Evolutionary conservation across 192 early-diverging fungal species (phyloP).

Genomic region (Coemansia sp.): DNA sequence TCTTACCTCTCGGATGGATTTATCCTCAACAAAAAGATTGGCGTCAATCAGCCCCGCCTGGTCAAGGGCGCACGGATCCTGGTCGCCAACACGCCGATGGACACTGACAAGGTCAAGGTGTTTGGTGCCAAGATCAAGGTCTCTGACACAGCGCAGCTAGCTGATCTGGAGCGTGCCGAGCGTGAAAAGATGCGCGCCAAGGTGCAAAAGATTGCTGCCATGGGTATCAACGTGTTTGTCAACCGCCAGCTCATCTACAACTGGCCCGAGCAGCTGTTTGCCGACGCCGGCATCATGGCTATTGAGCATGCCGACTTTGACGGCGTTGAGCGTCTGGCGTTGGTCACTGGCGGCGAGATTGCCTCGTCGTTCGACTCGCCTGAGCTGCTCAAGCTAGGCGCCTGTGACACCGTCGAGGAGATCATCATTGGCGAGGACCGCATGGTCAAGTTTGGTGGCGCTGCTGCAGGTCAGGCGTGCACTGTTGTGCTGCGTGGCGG

Average conservation of each 20-base stretch:
- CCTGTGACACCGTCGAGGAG: slow-evolving; percentile 97
- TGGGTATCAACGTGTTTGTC: slow-evolving; percentile 99
- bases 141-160: slow-evolving; percentile 95
- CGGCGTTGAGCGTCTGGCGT: slow-evolving; percentile 93
- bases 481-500: slow-evolving; percentile 98
- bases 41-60: slow-evolving; percentile 96
- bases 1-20: slow-evolving; percentile 97
- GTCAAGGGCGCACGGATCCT: slow-evolving; percentile 96
- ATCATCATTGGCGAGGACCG: slow-evolving; percentile 98
- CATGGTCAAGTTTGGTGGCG: slow-evolving; percentile 96
- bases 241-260: slow-evolving; percentile 99
- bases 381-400: slow-evolving; percentile 91
- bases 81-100: slow-evolving; percentile 99
- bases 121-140: slow-evolving; percentile 98
- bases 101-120: slow-evolving; percentile 99
- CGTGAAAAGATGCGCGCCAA: slow-evolving; percentile 98
- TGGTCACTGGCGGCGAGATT: slow-evolving; percentile 99
- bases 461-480: slow-evolving; percentile 95
- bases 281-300: slow-evolving; percentile 93
- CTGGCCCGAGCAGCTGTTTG: slow-evolving; percentile 99
- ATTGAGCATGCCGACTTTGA: slow-evolving; percentile 99
- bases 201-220: slow-evolving; percentile 97
- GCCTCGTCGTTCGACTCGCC: slow-evolving; percentile 98
- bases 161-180: slow-evolving; percentile 98
- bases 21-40: slow-evolving; percentile 99